These are phyloP conservation scores for Ophiocordyceps camponoti-rufipedis DNA, from an alignment of 2,329 filamentous ascomycete genomes.

Conservation along the genomic window DNA sequence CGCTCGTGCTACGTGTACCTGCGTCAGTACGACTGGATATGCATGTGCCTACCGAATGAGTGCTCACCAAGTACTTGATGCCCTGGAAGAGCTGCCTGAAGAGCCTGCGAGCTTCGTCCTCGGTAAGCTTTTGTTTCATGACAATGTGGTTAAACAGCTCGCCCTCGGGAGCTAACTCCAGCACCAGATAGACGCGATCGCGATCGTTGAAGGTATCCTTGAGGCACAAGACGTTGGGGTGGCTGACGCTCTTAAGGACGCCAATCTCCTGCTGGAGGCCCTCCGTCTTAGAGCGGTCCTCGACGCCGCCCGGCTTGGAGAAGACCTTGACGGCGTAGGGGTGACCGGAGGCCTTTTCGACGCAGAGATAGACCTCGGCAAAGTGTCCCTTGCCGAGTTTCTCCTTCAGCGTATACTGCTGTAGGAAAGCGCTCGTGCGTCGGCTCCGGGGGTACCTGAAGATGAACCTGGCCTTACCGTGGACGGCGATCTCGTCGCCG, in stretches of 20 bases:
- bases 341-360: constrained; percentile 67
- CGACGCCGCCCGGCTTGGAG: constrained; percentile 64
- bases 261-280: constrained; percentile 90
- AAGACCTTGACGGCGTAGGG: constrained; percentile 91
- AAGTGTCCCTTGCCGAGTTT: constrained; percentile 91
- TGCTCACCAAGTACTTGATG: constrained; percentile 72
- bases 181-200: constrained; percentile 75
- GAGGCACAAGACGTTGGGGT: constrained; percentile 79
- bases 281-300: constrained; percentile 69
- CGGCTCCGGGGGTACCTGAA: constrained; percentile 74
- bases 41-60: not conserved
- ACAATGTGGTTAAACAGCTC: constrained; percentile 95
- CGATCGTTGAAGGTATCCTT: constrained; percentile 91
- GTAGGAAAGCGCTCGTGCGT: constrained; percentile 58
- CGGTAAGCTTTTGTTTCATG: constrained; percentile 71
- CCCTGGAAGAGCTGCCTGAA: constrained; percentile 87
- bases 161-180: constrained; percentile 81
- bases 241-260: constrained; percentile 90
- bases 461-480: constrained; percentile 71
- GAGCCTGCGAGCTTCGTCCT: constrained; percentile 68
- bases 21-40: not conserved
- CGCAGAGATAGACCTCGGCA: constrained; percentile 78
- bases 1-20: constrained; percentile 59
- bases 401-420: constrained; percentile 71
- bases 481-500: constrained; percentile 75